Evolutionary conservation across 1,284 basidiomycete species (phyloP), one percentile per base, ranked within the genome.

Genomic region (Flammula alnicola): DNA sequence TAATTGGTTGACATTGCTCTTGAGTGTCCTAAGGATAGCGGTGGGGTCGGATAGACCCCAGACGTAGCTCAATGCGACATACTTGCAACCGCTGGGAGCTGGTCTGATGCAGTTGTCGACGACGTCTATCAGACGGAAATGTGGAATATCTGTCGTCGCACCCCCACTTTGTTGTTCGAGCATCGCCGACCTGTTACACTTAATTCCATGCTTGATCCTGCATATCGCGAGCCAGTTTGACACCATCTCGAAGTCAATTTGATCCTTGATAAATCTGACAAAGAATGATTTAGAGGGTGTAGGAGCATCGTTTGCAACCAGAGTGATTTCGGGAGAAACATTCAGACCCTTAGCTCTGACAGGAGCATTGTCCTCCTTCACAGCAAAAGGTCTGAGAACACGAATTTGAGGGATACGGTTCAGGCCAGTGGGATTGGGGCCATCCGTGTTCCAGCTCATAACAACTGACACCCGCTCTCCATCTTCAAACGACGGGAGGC

Each of bases 91-190:
- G 9, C 14, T n/a, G 2, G 52, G 48, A 20, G 52, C 52, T 5
- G 14, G 40, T 23, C 32, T 26, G 19, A 54, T 44, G 35, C 48
- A 44, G 12, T 54, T 44, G 22, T 50, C 40, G n/a, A 47, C 23
- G 31, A 54, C 52, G 40, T 54, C 52, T 22, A 54, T 47, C 19
- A 54, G 14, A n/a, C 48, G 52, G 25, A 54, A 47, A 17, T 29
- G 33, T 10, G 48, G 52, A 4, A 54, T 54, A 31, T 47, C 41
- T 9, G 19, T 12, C 9, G 47, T 29, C 12, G 44, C 35, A 11
- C 50, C 48, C 6, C 27, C 35, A 7, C 47, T 27, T 43, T 39
- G 26, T 12, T 42, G 26, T 20, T 47, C 42, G 10, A 44, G 30
- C 30, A 47, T 38, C 16, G 43, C 40, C 4, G 33, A 30, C 25